Evolutionary conservation across 176 grass and related monocot species (phyloP).

Genomic region (Hyparrhenia diplandra): DNA sequence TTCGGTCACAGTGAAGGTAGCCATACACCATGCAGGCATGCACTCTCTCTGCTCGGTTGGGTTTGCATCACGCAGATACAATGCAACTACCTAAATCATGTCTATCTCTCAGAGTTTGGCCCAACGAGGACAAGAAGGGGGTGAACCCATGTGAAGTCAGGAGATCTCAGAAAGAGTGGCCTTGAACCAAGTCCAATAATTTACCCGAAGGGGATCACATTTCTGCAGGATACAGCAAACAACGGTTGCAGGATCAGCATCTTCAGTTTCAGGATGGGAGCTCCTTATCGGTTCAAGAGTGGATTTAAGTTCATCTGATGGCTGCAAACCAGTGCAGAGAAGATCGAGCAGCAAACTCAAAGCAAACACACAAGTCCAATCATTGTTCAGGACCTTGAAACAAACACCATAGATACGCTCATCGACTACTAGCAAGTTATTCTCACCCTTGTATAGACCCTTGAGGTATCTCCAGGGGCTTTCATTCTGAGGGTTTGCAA

Average conservation of each 20-base stretch:
- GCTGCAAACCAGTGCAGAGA: slow-evolving; percentile 60
- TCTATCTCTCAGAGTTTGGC: not conserved
- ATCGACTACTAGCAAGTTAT: slow-evolving; percentile 51
- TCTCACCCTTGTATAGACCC: slow-evolving; percentile 73
- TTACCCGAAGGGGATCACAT: slow-evolving; percentile 75
- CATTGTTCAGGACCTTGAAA: slow-evolving; percentile 68
- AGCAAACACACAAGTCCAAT: slow-evolving; percentile 52
- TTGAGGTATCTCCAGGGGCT: slow-evolving; percentile 92
- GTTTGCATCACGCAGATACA: not conserved
- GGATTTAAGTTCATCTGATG: slow-evolving; percentile 60
- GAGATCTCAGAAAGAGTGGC: slow-evolving; percentile 49
- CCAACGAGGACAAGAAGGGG: not conserved
- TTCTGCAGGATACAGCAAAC: slow-evolving; percentile 69
- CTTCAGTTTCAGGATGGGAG: slow-evolving; percentile 26
- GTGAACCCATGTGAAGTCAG: slow-evolving; percentile 3
- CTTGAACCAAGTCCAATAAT: slow-evolving; percentile 85
- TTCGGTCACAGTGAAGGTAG: not conserved
- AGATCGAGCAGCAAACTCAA: slow-evolving; percentile 73
- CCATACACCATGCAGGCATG: too few species aligned
- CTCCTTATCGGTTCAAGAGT: slow-evolving; percentile 34
- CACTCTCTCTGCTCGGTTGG: not conserved
- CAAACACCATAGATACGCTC: slow-evolving; percentile 51
- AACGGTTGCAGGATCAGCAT: slow-evolving; percentile 41
- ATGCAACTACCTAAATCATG: not conserved
- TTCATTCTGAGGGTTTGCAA: slow-evolving; percentile 74